Percentiles rank a stretch among this genome's conserved stretches.
Conservation (phyloP, 1,284 basidiomycete species). For the Sanguinoderma infundibulare region DNA sequence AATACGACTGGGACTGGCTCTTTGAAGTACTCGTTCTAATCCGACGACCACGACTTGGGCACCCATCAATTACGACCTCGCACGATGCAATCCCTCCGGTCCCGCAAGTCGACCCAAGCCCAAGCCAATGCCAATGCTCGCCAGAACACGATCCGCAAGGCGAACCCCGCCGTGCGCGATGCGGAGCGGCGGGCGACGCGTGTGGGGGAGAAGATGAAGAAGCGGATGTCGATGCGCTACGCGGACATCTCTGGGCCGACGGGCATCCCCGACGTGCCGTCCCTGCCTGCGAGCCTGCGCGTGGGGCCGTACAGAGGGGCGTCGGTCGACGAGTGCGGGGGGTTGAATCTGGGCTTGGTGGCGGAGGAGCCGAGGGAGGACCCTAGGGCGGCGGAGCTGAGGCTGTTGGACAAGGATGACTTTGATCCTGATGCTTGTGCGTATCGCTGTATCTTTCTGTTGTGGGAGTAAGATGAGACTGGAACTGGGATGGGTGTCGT, state of each 20-base stretch:
- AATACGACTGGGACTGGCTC: too few species aligned
- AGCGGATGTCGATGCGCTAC: conserved; percentile 91
- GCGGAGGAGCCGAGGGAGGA: conserved; percentile 54
- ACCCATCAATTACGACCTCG: too few species aligned
- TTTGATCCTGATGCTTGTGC: conserved; percentile 85
- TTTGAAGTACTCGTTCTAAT: too few species aligned
- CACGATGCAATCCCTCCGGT: conserved; percentile 69
- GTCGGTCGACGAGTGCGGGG: conserved; percentile 30
- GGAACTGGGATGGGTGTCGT: too few species aligned
- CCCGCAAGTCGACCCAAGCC: conserved; percentile 56
- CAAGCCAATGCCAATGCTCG: conserved; percentile 31
- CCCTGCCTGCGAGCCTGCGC: conserved; percentile 38
- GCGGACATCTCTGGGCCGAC: conserved; percentile 77
- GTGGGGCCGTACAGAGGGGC: conserved; percentile 19
- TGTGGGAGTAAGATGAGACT: background rate
- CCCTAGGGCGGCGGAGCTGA: conserved; percentile 55
- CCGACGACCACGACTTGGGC: too few species aligned
- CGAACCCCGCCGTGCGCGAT: conserved; percentile 23
- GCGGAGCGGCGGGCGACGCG: conserved; percentile 61
- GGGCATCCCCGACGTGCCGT: conserved; percentile 61
- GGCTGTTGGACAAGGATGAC: conserved; percentile 70
- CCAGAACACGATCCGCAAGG: conserved; percentile 18
- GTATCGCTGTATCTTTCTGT: conserved; percentile 33
- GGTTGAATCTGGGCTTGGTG: conserved; percentile 30
- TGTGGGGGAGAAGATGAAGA: conserved; percentile 93